Percentiles rank a stretch among this genome's conserved stretches.
Conservation (phyloP, 108 stramenopile genomes). For the Skeletonema menzelii region DNA sequence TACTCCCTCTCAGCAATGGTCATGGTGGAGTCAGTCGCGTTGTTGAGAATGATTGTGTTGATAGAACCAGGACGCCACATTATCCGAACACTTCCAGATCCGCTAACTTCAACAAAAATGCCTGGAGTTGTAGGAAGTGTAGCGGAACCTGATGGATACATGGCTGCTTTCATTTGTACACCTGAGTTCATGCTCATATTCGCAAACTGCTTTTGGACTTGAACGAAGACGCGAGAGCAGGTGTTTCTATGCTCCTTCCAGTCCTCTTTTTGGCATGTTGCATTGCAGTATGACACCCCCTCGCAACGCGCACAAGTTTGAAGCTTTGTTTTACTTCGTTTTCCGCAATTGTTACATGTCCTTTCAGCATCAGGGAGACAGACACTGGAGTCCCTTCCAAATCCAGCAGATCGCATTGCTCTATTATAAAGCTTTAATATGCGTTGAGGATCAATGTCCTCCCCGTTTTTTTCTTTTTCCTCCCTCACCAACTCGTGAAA, state of each 20-base stretch:
- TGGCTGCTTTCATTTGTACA: background rate
- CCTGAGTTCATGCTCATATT: background rate
- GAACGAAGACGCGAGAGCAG: slow-evolving; percentile 14
- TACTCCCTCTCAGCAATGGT: background rate
- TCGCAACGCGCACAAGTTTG: background rate
- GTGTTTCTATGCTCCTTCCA: slow-evolving; percentile 20
- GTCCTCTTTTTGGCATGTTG: slow-evolving; percentile 10
- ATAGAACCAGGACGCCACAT: slow-evolving; percentile 6
- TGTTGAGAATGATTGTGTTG: background rate
- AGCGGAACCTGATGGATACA: background rate
- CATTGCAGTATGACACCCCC: slow-evolving; percentile 20
- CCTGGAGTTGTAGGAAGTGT: background rate
- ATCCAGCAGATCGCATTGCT: background rate
- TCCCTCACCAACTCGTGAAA: background rate
- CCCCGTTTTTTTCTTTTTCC: background rate
- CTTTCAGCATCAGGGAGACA: background rate
- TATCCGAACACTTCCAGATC: slow-evolving; percentile 4
- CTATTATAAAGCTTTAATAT: background rate
- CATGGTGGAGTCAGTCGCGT: background rate
- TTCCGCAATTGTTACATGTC: background rate
- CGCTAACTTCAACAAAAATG: background rate
- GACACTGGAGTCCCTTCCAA: background rate
- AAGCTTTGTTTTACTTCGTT: slow-evolving; percentile 1
- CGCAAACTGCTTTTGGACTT: background rate
- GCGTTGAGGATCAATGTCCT: background rate